Conservation (phyloP, 371 early-diverging fungal genomes). For the Mucor velutinosus region DNA sequence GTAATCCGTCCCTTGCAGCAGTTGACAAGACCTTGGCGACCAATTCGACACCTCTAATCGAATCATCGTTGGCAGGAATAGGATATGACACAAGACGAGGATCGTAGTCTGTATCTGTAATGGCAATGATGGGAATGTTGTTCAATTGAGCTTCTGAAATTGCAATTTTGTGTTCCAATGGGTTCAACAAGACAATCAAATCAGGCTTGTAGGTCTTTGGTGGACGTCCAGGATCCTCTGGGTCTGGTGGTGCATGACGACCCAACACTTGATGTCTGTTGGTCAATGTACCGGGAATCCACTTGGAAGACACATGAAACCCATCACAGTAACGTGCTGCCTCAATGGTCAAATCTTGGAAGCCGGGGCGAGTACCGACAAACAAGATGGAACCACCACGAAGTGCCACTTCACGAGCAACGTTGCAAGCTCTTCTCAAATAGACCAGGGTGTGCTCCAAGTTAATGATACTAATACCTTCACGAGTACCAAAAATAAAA, state of each 20-base stretch:
- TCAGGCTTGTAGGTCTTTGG: conserved; percentile 81
- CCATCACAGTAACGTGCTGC: conserved; percentile 81
- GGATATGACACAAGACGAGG: conserved; percentile 90
- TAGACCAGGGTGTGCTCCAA: conserved; percentile 91
- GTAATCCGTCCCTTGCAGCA: conserved; percentile 75
- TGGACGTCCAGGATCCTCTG: conserved; percentile 55
- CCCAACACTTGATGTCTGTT: conserved; percentile 81
- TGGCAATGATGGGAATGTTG: conserved; percentile 89
- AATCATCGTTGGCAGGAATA: conserved; percentile 97
- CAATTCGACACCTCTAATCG: conserved; percentile 76
- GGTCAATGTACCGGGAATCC: conserved; percentile 92
- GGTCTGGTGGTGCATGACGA: conserved; percentile 59
- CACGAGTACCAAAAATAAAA: conserved; percentile 88
- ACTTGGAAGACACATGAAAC: conserved; percentile 80
- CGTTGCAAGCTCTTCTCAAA: conserved; percentile 82
- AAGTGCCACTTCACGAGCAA: conserved; percentile 74
- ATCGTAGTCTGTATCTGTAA: conserved; percentile 93
- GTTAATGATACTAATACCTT: conserved; percentile 94
- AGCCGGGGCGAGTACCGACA: conserved; percentile 79
- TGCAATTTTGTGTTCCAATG: conserved; percentile 79
- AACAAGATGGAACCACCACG: conserved; percentile 89
- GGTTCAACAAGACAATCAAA: conserved; percentile 85
- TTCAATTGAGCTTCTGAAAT: conserved; percentile 80
- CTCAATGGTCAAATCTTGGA: conserved; percentile 71
- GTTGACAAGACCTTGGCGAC: conserved; percentile 82